A percentile compares a stretch with the other conserved stretches of the same genome.
phyloP scores from a whole-genome alignment of 345 rosid species.

The Gossypium raimondii region DNA sequence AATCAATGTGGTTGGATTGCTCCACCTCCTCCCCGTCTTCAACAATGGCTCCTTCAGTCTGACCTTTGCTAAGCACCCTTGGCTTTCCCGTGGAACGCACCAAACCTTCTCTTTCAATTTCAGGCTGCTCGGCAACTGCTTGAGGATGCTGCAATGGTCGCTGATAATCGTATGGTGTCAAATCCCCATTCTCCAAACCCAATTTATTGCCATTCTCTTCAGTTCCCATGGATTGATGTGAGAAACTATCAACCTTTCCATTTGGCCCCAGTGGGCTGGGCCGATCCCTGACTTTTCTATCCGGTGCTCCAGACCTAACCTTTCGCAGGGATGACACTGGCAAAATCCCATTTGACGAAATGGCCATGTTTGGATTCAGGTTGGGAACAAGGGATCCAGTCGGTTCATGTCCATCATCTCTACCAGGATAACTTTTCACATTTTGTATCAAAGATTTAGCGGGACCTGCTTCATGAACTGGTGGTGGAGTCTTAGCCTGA shows the following conservation, averaged over 20 bases:
- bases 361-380: constrained; percentile 54
- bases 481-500: constrained; percentile 63
- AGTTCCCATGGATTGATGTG: constrained; percentile 45
- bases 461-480: constrained; percentile 45
- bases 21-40: constrained; percentile 57
- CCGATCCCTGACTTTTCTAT: constrained; percentile 64
- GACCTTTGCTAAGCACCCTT: constrained; percentile 37
- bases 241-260: constrained; percentile 63
- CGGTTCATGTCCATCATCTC: constrained; percentile 60
- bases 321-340: constrained; percentile 62
- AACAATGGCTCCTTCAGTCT: constrained; percentile 27
- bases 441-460: constrained; percentile 42
- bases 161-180: constrained; percentile 58
- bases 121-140: constrained; percentile 45
- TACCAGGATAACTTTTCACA: constrained; percentile 33
- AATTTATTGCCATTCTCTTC: constrained; percentile 45
- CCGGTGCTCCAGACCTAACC: constrained; percentile 61
- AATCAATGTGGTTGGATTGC: constrained; percentile 33
- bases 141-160: constrained; percentile 52
- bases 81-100: constrained; percentile 31
- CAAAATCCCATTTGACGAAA: constrained; percentile 80
- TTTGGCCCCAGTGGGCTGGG: constrained; percentile 80
- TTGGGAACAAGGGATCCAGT: constrained; percentile 41
- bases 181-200: constrained; percentile 56
- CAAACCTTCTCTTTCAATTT: constrained; percentile 45